Evolutionary conservation across 2,329 filamentous ascomycete species (phyloP).

Genomic region (Whalleya microplaca): DNA sequence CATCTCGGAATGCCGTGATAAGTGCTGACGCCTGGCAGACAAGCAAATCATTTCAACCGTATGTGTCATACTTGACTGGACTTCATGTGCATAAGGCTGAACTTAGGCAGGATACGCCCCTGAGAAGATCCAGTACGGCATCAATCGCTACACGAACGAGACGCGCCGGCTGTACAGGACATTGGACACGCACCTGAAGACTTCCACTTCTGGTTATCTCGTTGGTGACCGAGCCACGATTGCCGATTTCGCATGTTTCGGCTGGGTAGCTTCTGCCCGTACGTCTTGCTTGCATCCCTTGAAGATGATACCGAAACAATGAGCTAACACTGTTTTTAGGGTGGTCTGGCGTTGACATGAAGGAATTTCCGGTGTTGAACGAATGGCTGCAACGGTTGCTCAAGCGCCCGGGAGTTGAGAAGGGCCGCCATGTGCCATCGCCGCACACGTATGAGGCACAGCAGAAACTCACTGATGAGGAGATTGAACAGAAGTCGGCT

Average conservation of each 20-base stretch:
- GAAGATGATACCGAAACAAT: neutral
- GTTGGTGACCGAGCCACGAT: slow-evolving; percentile 72
- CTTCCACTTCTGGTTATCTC: slow-evolving; percentile 59
- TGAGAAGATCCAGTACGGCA: slow-evolving; percentile 79
- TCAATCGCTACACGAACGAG: slow-evolving; percentile 82
- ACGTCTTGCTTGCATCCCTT: slow-evolving; percentile 30
- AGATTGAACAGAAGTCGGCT: slow-evolving; percentile 60
- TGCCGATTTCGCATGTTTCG: slow-evolving; percentile 80
- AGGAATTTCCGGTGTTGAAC: slow-evolving; percentile 75
- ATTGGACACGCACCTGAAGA: slow-evolving; percentile 71
- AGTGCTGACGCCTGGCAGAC: slow-evolving; percentile 43
- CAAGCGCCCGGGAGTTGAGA: slow-evolving; percentile 72
- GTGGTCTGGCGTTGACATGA: slow-evolving; percentile 70
- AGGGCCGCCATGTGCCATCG: slow-evolving; percentile 73
- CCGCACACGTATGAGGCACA: slow-evolving; percentile 63
- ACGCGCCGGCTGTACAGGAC: slow-evolving; percentile 80
- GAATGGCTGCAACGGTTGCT: slow-evolving; percentile 77
- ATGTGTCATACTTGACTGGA: slow-evolving; percentile 26
- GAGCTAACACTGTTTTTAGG: slow-evolving; percentile 35
- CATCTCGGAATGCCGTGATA: neutral
- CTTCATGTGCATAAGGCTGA: neutral
- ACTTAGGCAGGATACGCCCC: slow-evolving; percentile 67
- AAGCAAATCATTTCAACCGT: slow-evolving; percentile 82
- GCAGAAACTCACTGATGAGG: slow-evolving; percentile 49
- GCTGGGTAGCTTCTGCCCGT: slow-evolving; percentile 68